Evolutionary conservation across 1,284 basidiomycete genomes (phyloP), one percentile per base, ranked within the genome.

Genomic region (Leucoagaricus sp.): DNA sequence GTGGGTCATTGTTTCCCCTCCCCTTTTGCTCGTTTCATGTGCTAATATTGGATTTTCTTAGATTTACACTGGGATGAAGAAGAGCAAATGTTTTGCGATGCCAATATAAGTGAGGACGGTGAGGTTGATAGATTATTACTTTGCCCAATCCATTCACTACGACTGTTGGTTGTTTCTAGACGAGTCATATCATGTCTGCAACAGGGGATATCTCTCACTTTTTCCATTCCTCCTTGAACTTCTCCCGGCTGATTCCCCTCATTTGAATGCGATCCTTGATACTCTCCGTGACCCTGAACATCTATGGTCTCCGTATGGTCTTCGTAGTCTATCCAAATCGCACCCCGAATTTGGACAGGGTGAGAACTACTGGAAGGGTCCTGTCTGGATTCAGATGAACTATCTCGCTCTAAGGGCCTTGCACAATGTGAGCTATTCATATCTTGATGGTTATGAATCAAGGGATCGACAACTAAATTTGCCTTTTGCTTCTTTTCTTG

Each of bases 361-460:
- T 51, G 96, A 98, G 69, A 93, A 97, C 72, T 98, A 98, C 72
- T 98, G 95, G 95, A 89, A 90, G 65, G 94, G 95, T 2, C 93
- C 96, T 2, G 90, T 98, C 53, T 98, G 95, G 95, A 83, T 97
- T 28, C 95, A 93, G 69, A 94, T 98, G 88, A 97, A 98, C 72
- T 98, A 94, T 68, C 81, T 98, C 61, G 85, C 87, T 17, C 75
- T 98, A 53, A 80, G 84, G 23, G 85, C 93, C 6, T 72, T 97
- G 57, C 78, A 93, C 68, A 88, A 87, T 70, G 92, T 91, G 44
- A 55, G 73, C 63, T 15, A 10, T 28, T 13, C 4, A 9, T 44
- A 0, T 28, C n/a, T n/a, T n/a, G n/a, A n/a, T 49, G 19, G 17
- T 15, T 2, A 41, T 36, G 19, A 4, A 36, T 36, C 34, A 40